A percentile compares a stretch with the other conserved stretches of the same genome.
Evolutionary conservation across 2,329 filamentous ascomycete species (phyloP).

Genomic region (Epichloe sylvatica): DNA sequence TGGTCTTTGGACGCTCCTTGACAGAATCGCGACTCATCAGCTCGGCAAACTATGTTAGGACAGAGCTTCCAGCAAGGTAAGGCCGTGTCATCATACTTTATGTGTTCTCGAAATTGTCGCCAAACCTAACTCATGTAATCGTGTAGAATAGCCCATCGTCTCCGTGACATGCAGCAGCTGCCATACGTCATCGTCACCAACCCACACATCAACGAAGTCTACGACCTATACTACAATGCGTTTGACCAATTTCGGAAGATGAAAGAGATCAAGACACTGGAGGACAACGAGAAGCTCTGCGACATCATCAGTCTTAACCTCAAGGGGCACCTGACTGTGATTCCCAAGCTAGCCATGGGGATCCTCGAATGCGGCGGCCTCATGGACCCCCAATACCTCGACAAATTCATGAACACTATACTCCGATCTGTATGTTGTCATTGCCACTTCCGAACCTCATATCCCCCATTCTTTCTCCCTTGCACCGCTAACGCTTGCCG

Average conservation of each 20-base stretch:
- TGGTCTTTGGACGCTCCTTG: constrained; percentile 89
- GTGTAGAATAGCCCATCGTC: constrained; percentile 69
- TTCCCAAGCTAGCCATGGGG: constrained; percentile 87
- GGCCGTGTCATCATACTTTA: background rate
- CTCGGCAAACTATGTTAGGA: constrained; percentile 94
- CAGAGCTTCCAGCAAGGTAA: constrained; percentile 48
- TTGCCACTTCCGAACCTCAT: background rate
- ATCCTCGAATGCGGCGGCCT: constrained; percentile 79
- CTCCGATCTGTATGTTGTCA: constrained; percentile 61
- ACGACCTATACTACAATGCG: constrained; percentile 93
- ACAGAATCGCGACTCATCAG: constrained; percentile 81
- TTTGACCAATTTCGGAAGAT: constrained; percentile 82
- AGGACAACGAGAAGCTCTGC: constrained; percentile 85
- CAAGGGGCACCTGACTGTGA: constrained; percentile 80
- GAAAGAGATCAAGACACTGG: constrained; percentile 67
- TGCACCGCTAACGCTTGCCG: background rate
- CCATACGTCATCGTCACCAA: constrained; percentile 97
- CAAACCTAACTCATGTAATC: background rate
- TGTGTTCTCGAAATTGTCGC: background rate
- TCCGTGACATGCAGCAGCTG: constrained; percentile 92
- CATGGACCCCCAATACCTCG: constrained; percentile 67
- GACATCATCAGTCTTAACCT: constrained; percentile 65
- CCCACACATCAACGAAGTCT: constrained; percentile 81
- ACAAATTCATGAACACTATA: constrained; percentile 91
- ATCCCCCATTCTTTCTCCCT: background rate